Base-by-base conservation (phyloP, 768 basidiomycete species). In the Solioccasus polychromus region DNA sequence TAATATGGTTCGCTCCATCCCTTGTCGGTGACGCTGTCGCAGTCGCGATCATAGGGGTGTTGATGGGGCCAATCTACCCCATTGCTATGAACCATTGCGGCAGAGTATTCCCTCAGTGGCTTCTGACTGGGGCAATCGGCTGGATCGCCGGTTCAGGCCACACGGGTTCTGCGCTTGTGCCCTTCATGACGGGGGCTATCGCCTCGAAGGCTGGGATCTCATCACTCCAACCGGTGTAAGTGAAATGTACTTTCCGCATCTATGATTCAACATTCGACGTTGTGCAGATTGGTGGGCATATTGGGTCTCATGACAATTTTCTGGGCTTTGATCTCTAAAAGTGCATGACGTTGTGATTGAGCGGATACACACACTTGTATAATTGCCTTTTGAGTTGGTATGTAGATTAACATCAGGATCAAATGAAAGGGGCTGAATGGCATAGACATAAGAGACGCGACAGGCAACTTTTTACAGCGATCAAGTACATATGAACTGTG, bases 11-110 rank as follows among this genome's bases (percentile, higher is more conserved):
- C 23, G 76, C 81, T 0, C 82, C 82, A 19, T 82, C 79, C 5
- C 68, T 88, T 14, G 68, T 86, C 8, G 83, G 77, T 3, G 73
- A 78, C 52, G 86, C 78, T 3, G 70, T 88, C 4, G 78, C 82
- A 0, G 73, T 87, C 19, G 74, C 83, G 2, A 52, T 87, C 36
- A 66, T 87, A 14, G 88, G 87, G 15, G 38, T 88, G 8, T 63
- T 88, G 19, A 69, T 90, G n/a, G 88, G 85, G 1, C 86, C 85
- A 3, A 78, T 88, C 68, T 88, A 83, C 57, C 85, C 84, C 2
- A 77, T 86, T 35, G 47, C 68, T 14, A 59, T 69, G 42, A 64
- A 62, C 17, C 66, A 73, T 32, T 59, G 69, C 2, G 58, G 54
- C 11, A 68, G 61, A 22, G 50, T 70, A 25, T 57, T 72, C 15